A percentile compares a stretch with the other conserved stretches of the same genome.
Evolutionary conservation across 805 yeast species (phyloP).

Genomic region (Scheffersomyces ergatensis): DNA sequence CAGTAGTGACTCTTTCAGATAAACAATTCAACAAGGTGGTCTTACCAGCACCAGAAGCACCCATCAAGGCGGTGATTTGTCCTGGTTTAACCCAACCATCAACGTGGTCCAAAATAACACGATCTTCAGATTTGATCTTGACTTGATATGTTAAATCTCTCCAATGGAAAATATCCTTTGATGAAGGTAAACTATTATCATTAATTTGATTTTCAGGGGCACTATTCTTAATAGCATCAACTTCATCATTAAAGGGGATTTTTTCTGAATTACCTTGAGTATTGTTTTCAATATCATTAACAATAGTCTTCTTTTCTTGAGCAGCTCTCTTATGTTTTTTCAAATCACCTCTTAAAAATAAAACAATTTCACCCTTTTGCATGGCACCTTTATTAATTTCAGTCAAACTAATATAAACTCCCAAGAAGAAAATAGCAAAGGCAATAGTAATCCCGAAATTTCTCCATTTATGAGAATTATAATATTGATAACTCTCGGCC

Average conservation of each 20-base stretch:
- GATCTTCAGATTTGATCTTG: slow-evolving; percentile 33
- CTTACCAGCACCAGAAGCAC: slow-evolving; percentile 86
- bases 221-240: slow-evolving; percentile 17
- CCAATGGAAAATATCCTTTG: slow-evolving; percentile 34
- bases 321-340: slow-evolving; percentile 25
- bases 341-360: slow-evolving; percentile 25
- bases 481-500: slow-evolving; percentile 45
- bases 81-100: slow-evolving; percentile 79
- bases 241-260: slow-evolving; percentile 22
- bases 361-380: slow-evolving; percentile 42
- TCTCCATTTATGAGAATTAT: slow-evolving; percentile 70
- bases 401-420: slow-evolving; percentile 29
- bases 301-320: slow-evolving; percentile 8
- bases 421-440: slow-evolving; percentile 43
- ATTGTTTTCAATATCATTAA: slow-evolving; percentile 17
- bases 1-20: slow-evolving; percentile 68
- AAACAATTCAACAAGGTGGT: slow-evolving; percentile 73
- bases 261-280: slow-evolving; percentile 19
- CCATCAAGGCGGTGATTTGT: slow-evolving; percentile 79
- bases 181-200: slow-evolving; percentile 7
- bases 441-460: slow-evolving; percentile 68
- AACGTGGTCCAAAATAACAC: slow-evolving; percentile 37
- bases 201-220: slow-evolving; percentile 7
- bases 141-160: slow-evolving; percentile 36
- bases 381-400: slow-evolving; percentile 41